Evolutionary conservation across 257 asterid species (phyloP), one percentile per base, ranked within the genome.

Genomic region (Solanum dulcamara): DNA sequence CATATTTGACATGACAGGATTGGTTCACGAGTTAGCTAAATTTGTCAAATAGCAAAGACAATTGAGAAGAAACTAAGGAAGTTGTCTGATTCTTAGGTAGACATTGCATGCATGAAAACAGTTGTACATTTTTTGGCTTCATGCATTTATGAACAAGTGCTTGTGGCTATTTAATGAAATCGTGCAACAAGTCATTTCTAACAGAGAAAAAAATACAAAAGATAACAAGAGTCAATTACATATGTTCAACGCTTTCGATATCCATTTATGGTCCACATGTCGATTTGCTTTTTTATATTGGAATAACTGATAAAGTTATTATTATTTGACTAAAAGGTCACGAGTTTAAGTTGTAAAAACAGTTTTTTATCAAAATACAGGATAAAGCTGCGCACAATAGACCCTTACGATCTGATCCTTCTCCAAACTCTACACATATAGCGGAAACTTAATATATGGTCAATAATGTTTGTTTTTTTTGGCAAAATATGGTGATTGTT

Each of bases 21-120:
- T 79, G 83, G 83, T 48, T 51, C 46, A 33, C 77, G 77, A 68
- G 77, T 68, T 14, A 68, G 12, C 3, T 6, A 6, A 24, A 22
- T 28, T 42, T 79, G 83, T 79, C 83, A 30, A 48, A 46, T 79
- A 79, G 66, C 64, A 51, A 28, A 79, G 83, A 79, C 83, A 79
- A 9, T 79, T 79, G 18, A 77, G 83, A 79, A 79, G 44, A 79
- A 79, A 79, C 28, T 48, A 48, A 79, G 83, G 83, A 48, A 18
- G 44, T 48, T 79, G 83, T 79, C 83, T 48, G 20, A 79, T 48
- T 9, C 4, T 14, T 46, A 48, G 42, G 66, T 35, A 30, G 64
- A 28, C 83, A 79, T 79, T 48, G 40, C 83, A 3, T 79, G 83
- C 83, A 79, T 79, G 64, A 30, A 79, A 79, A 48, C 44, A 79